phyloP scores from a whole-genome alignment of 345 rosid species.

The Geranium rotundifolium region DNA sequence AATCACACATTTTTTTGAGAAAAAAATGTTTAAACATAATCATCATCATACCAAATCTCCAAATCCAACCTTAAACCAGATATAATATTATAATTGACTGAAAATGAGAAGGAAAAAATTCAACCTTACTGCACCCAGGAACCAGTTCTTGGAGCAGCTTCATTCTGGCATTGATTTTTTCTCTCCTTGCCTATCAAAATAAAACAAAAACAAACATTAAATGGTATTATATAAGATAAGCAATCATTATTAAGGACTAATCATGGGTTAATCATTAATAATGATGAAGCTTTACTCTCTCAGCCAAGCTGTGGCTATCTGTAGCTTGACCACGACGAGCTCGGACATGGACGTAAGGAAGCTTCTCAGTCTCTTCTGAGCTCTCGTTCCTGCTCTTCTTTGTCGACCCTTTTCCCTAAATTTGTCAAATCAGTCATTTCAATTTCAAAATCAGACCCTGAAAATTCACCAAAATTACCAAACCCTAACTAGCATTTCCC shows the following conservation, averaged over 20 bases:
- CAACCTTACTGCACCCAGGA: conserved; percentile 72
- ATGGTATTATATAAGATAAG: conserved; percentile 9
- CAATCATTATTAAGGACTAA: conserved; percentile 1
- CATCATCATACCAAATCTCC: not conserved
- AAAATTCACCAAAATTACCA: conserved; percentile 5
- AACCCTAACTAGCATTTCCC: not conserved
- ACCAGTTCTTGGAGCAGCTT: conserved; percentile 58
- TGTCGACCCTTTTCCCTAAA: conserved; percentile 30
- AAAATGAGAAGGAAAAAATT: conserved; percentile 14
- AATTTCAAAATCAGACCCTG: not conserved
- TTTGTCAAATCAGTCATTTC: not conserved
- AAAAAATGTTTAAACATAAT: conserved; percentile 8
- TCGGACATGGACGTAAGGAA: conserved; percentile 62
- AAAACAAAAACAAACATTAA: conserved; percentile 8
- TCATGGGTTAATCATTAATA: not conserved
- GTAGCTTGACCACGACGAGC: conserved; percentile 71
- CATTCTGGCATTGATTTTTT: conserved; percentile 58
- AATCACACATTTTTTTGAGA: conserved; percentile 13
- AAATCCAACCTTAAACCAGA: not conserved
- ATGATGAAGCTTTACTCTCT: conserved; percentile 30
- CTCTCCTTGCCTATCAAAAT: conserved; percentile 58
- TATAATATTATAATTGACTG: conserved; percentile 13
- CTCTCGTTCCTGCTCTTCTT: conserved; percentile 34
- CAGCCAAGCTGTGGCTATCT: conserved; percentile 59
- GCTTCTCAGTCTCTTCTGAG: conserved; percentile 30